These are phyloP conservation scores for Ophiostoma perfectum DNA, from an alignment of 2,329 filamentous ascomycete species.

Conservation along the genomic window DNA sequence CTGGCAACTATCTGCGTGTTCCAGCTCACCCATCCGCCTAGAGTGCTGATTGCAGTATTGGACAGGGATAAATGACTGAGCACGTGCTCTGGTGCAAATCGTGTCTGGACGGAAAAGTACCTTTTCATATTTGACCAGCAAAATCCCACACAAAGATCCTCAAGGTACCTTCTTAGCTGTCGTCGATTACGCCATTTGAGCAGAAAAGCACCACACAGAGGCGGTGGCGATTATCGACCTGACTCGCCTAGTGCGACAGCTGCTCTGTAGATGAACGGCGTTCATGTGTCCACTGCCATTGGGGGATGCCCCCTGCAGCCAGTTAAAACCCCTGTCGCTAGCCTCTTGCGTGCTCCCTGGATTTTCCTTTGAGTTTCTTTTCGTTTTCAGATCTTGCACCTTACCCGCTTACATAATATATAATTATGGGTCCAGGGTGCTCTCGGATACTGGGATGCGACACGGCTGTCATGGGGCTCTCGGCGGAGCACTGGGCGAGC, in stretches of 20 bases:
- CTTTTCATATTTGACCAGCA: background rate
- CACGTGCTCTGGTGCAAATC: conserved; percentile 11
- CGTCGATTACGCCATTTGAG: conserved; percentile 3
- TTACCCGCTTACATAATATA: background rate
- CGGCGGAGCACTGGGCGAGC: conserved; percentile 5
- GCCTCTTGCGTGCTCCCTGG: conserved; percentile 9
- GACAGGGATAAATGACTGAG: conserved; percentile 1
- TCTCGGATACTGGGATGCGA: background rate
- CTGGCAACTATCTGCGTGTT: background rate
- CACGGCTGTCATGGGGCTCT: conserved; percentile 16
- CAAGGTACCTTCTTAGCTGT: background rate
- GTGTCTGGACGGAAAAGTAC: background rate
- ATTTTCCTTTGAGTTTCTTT: background rate
- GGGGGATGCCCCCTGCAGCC: background rate
- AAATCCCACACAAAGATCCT: background rate
- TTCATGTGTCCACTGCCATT: background rate
- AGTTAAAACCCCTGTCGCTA: background rate
- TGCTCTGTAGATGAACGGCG: background rate
- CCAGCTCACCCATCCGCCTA: background rate
- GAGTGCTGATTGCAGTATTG: background rate
- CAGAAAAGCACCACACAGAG: conserved; percentile 13
- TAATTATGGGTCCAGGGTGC: background rate
- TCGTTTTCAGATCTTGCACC: background rate
- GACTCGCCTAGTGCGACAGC: conserved; percentile 8
- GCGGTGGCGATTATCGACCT: conserved; percentile 8